Percentiles rank a stretch among this genome's conserved stretches.
These are phyloP conservation scores for Amanita rimosa DNA, from an alignment of 768 basidiomycete genomes.

Conservation along the genomic window DNA sequence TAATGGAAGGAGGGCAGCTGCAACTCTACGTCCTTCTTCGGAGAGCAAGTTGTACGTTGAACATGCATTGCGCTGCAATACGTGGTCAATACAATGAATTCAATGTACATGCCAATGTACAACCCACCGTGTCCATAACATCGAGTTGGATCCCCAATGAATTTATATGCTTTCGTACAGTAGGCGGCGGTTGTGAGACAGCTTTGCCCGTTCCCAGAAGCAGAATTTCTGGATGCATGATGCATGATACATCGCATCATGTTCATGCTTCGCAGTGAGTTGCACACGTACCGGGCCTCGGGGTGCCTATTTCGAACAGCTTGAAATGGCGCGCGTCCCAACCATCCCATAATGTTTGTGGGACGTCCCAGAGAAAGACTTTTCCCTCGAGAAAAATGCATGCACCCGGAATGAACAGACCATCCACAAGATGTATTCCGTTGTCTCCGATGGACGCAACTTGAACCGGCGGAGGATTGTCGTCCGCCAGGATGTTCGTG, in stretches of 20 bases:
- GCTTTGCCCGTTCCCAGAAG: constrained; percentile 79
- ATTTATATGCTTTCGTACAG: constrained; percentile 55
- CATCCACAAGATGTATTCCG: constrained; percentile 68
- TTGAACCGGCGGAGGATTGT: constrained; percentile 57
- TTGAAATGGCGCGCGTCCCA: constrained; percentile 72
- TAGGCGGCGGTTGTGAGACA: constrained; percentile 57
- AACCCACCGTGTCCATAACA: constrained; percentile 73
- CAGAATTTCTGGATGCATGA: constrained; percentile 60
- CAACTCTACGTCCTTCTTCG: constrained; percentile 89
- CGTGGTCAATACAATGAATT: neutral
- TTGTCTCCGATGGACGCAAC: constrained; percentile 50
- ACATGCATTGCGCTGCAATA: constrained; percentile 75
- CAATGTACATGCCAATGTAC: neutral
- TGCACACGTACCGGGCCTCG: constrained; percentile 63
- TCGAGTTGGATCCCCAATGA: constrained; percentile 80
- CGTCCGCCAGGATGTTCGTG: constrained; percentile 67
- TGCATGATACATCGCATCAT: too few species aligned
- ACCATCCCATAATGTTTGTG: constrained; percentile 44
- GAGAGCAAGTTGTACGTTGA: constrained; percentile 90
- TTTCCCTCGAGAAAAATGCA: constrained; percentile 81
- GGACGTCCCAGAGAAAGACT: constrained; percentile 87
- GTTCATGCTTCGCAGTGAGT: neutral
- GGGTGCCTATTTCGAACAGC: constrained; percentile 72
- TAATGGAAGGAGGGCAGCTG: constrained; percentile 79
- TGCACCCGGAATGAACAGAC: constrained; percentile 64